Percentiles rank a stretch among this genome's conserved stretches.
phyloP scores from a whole-genome alignment of 495 filamentous ascomycete genomes.

The Aspergillus sclerotioniger region DNA sequence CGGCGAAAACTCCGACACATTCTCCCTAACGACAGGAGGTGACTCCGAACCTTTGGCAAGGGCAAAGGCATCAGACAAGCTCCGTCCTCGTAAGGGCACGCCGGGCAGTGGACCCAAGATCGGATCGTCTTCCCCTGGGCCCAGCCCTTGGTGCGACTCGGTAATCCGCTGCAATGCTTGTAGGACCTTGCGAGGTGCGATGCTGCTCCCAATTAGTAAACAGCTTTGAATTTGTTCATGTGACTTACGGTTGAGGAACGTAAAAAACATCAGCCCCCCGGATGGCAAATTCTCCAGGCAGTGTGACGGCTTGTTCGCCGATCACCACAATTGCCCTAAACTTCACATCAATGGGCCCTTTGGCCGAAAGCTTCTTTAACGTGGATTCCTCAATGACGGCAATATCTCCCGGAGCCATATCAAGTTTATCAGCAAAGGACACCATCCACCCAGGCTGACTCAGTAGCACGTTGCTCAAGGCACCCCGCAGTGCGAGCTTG shows the following conservation, averaged over 20 bases:
- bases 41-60: slow-evolving; percentile 18
- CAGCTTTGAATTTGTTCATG: not conserved
- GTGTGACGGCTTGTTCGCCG: slow-evolving; percentile 17
- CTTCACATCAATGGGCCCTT: slow-evolving; percentile 12
- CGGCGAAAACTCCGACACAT: slow-evolving; percentile 5
- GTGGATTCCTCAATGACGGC: slow-evolving; percentile 31
- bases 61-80: slow-evolving; percentile 15
- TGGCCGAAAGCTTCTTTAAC: slow-evolving; percentile 13
- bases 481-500: slow-evolving; percentile 33
- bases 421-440: slow-evolving; percentile 29
- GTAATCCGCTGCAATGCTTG: slow-evolving; percentile 25
- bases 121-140: not conserved
- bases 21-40: slow-evolving; percentile 17
- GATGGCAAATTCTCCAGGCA: slow-evolving; percentile 8
- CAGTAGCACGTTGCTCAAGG: slow-evolving; percentile 31
- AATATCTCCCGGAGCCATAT: slow-evolving; percentile 28
- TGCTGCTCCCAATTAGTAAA: slow-evolving; percentile 23
- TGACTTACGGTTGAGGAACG: slow-evolving; percentile 34
- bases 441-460: slow-evolving; percentile 30
- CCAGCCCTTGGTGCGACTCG: slow-evolving; percentile 3
- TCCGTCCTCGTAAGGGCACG: slow-evolving; percentile 3
- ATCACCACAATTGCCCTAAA: slow-evolving; percentile 33
- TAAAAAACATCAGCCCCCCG: slow-evolving; percentile 22
- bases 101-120: slow-evolving; percentile 12
- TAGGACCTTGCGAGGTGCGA: slow-evolving; percentile 34